Evolutionary conservation across 495 filamentous ascomycete genomes (phyloP).

Genomic region (Penicillium odoratum): DNA sequence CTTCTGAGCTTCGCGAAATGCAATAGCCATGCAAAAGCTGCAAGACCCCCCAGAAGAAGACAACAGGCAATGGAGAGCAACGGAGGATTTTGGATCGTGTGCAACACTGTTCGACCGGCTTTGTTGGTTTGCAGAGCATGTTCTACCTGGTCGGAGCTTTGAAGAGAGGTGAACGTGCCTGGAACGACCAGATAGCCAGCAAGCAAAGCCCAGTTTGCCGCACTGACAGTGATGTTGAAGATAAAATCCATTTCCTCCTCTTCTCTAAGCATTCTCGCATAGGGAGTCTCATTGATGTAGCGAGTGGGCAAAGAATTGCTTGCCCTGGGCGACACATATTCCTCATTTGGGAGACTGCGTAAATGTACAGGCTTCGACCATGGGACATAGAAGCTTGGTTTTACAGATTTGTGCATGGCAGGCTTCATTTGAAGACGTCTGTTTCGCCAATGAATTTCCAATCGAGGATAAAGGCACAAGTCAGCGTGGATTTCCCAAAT

Average conservation of each 20-base stretch:
- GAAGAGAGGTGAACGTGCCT: slow-evolving; percentile 30
- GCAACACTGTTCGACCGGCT: slow-evolving; percentile 3
- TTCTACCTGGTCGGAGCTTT: slow-evolving; percentile 14
- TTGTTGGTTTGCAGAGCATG: slow-evolving; percentile 4
- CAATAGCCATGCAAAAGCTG: slow-evolving; percentile 5
- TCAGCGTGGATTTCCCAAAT: not conserved
- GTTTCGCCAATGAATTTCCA: not conserved
- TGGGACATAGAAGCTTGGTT: not conserved
- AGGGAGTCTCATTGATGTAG: slow-evolving; percentile 12
- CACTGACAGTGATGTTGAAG: slow-evolving; percentile 28
- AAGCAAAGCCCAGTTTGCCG: slow-evolving; percentile 32
- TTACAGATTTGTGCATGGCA: not conserved
- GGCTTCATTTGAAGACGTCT: not conserved
- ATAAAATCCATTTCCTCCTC: slow-evolving; percentile 22
- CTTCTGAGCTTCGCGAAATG: slow-evolving; percentile 7
- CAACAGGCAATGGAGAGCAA: slow-evolving; percentile 9
- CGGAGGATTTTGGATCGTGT: slow-evolving; percentile 9
- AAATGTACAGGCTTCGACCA: not conserved
- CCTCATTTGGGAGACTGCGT: not conserved
- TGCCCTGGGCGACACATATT: not conserved
- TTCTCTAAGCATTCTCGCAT: slow-evolving; percentile 30
- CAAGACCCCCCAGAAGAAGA: slow-evolving; percentile 3
- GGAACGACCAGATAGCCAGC: slow-evolving; percentile 33
- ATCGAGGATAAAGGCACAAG: not conserved
- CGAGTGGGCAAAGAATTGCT: not conserved